Conservation (phyloP, 352 stramenopile genomes). For the Blastocystis sp. region DNA sequence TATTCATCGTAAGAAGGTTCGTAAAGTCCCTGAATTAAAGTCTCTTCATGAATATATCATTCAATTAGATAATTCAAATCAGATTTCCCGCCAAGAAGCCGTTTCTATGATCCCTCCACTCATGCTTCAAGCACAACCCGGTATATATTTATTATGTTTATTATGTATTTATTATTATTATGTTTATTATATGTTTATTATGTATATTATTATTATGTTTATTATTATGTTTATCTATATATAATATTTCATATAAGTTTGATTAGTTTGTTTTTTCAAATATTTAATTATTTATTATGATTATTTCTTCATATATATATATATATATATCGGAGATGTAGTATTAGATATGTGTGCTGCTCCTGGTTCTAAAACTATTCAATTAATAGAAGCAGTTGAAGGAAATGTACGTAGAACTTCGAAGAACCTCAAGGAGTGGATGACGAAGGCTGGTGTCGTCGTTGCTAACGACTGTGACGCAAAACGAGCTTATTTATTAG, state of each 20-base stretch:
- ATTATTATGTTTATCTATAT: neutral
- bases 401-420: conserved; percentile 40
- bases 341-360: conserved; percentile 92
- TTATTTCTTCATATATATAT: neutral
- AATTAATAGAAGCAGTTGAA: conserved; percentile 77
- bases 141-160: too few relatives aligned
- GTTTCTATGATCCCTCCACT: conserved; percentile 95
- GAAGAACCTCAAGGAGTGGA: too few relatives aligned
- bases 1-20: conserved; percentile 62
- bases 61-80: conserved; percentile 68
- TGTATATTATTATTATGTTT: conserved; percentile 56
- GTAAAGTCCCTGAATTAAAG: conserved; percentile 66
- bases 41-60: conserved; percentile 86
- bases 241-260: too few relatives aligned
- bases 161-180: too few relatives aligned
- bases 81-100: conserved; percentile 86
- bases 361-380: conserved; percentile 91
- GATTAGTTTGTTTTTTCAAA: too few relatives aligned
- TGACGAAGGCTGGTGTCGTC: conserved; percentile 65
- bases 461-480: conserved; percentile 85
- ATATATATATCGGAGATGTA: conserved; percentile 14
- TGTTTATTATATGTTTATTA: conserved; percentile 65
- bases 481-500: conserved; percentile 91
- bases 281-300: too few relatives aligned
- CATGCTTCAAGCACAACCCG: conserved; percentile 71